A percentile compares a stretch with the other conserved stretches of the same genome.
These are phyloP conservation scores for Xylaria sp. DNA, from an alignment of 2,329 filamentous ascomycete species.

Conservation along the genomic window DNA sequence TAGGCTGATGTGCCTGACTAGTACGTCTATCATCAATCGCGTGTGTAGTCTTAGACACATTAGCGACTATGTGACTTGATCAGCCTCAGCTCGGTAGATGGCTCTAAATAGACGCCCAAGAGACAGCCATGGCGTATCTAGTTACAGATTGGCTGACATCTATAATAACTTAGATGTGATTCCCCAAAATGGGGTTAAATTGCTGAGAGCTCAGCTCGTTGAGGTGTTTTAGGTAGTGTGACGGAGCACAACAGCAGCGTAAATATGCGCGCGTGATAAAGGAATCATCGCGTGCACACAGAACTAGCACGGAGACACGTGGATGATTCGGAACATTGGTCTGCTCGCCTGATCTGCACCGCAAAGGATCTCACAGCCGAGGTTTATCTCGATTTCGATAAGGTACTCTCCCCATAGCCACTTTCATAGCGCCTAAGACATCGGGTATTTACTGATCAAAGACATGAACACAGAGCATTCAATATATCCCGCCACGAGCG, in stretches of 20 bases:
- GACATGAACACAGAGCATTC: neutral
- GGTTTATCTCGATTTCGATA: too few relatives aligned
- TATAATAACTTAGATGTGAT: neutral
- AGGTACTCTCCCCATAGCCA: too few relatives aligned
- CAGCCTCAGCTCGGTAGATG: neutral
- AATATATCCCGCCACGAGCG: conserved; percentile 6
- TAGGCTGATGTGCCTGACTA: neutral
- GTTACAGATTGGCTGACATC: neutral
- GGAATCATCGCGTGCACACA: neutral
- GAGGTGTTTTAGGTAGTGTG: neutral
- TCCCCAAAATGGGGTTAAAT: too few relatives aligned
- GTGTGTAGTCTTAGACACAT: neutral
- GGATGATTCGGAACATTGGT: neutral
- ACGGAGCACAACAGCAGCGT: neutral
- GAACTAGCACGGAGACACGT: neutral
- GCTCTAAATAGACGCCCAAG: too few relatives aligned
- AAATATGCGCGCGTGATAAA: neutral
- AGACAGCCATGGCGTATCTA: neutral
- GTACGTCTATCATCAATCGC: neutral
- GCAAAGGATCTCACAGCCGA: too few relatives aligned
- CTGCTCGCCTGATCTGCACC: neutral
- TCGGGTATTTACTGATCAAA: neutral
- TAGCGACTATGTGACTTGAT: neutral
- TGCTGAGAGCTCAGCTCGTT: neutral
- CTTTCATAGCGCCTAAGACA: neutral